Base-by-base conservation (phyloP, 805 yeast species). In the Clavispora phyllophila region DNA sequence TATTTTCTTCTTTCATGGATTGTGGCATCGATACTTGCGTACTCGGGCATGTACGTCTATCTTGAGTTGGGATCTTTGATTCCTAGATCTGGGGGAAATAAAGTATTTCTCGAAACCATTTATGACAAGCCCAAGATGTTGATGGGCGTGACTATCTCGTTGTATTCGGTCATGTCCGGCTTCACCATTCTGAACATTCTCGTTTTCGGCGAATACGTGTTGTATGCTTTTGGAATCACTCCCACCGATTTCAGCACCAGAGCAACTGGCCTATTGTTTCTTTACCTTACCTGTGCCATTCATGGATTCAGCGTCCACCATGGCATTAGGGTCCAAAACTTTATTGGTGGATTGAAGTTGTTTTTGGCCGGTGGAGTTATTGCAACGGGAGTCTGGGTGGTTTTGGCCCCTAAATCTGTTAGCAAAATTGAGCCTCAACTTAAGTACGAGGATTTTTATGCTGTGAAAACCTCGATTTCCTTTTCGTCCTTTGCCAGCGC, bases 51-150 rank as follows among this genome's bases (percentile, higher is more conserved):
- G 18, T 79, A 71, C 53, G 74, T 84, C 34, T 85, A 75, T 56
- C 60, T 85, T 41, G 91, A 85, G 54, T 60, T 84, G 43, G 93
- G 91, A 0, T 75, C 84, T 8, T 69, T 82, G 54, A 67, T 84
- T 9, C 89, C 91, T 0, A 66, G 84, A 51, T 80, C 82, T 46
- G 93, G 95, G 3, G 95, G 91, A 0, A 75, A 82, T 32, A 85
- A 85, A 55, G 81, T 79, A 17, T 85, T 85, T 48, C 59, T 85
- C 43, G 91, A 84, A 55, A 78, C 74, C 47, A 77, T 83, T 17
- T 85, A 80, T 56, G 72, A 73, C 39, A 75, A 62, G 46, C 95
- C 93, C 0, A 67, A 63, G 40, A 65, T 78, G 65, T 56, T 81
- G 55, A 68, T 75, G 34, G 72, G 78, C 36, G 81, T 77, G 14